These are phyloP conservation scores for Macrocybe gigantea DNA, from an alignment of 768 basidiomycete genomes.

Conservation along the genomic window DNA sequence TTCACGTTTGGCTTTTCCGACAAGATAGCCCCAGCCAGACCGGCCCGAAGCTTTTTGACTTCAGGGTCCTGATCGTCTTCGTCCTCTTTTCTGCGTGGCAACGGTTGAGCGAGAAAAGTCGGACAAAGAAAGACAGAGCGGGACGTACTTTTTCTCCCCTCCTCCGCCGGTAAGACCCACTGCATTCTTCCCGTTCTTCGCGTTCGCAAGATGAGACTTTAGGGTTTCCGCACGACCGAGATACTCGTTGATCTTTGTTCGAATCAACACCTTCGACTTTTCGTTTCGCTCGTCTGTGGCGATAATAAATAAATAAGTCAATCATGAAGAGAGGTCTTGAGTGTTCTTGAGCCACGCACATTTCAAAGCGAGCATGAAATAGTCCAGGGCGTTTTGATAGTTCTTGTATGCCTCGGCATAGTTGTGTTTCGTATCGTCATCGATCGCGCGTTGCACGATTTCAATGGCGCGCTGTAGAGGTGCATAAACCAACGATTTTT, in stretches of 20 bases:
- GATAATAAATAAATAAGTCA: neutral
- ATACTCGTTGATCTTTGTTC: slow-evolving; percentile 86
- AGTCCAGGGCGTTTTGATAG: slow-evolving; percentile 94
- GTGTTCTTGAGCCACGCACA: slow-evolving; percentile 41
- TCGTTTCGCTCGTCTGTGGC: slow-evolving; percentile 87
- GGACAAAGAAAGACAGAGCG: neutral
- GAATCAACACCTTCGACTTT: slow-evolving; percentile 81
- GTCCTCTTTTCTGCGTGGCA: slow-evolving; percentile 38
- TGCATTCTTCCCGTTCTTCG: slow-evolving; percentile 51
- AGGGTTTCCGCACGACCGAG: slow-evolving; percentile 86
- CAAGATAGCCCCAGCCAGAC: slow-evolving; percentile 81
- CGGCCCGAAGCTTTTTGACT: slow-evolving; percentile 92
- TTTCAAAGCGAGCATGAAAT: slow-evolving; percentile 96
- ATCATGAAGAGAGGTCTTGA: neutral
- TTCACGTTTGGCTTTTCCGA: slow-evolving; percentile 92
- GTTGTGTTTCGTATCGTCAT: slow-evolving; percentile 88
- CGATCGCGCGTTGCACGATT: slow-evolving; percentile 88
- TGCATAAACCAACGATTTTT: no score
- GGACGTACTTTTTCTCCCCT: slow-evolving; percentile 42
- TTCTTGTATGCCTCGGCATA: slow-evolving; percentile 92
- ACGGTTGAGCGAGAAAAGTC: neutral
- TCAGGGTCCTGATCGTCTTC: slow-evolving; percentile 82
- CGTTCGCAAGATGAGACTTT: slow-evolving; percentile 77
- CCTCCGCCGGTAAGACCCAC: slow-evolving; percentile 44
- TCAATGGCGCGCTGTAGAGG: slow-evolving; percentile 60